Evolutionary conservation across 768 basidiomycete genomes (phyloP).

Genomic region (Kwoniella sp.): DNA sequence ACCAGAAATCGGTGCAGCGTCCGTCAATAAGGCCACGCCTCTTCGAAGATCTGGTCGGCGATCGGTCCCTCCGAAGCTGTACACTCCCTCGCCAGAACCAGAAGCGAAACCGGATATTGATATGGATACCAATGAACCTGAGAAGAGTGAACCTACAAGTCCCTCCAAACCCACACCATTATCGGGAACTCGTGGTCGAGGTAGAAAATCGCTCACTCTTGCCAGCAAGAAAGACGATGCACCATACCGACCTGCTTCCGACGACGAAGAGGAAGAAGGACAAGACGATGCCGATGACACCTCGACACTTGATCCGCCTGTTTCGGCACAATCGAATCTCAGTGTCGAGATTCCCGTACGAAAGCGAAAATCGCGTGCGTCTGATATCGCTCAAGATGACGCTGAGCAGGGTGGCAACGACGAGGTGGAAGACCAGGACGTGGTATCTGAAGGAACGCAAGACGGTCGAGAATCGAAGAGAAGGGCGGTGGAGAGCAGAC

Average conservation of each 20-base stretch:
- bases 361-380: conserved; percentile 18
- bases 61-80: conserved; percentile 1
- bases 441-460: not conserved
- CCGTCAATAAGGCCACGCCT: not conserved
- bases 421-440: not conserved
- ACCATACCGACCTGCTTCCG: conserved; percentile 16
- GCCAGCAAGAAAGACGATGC: conserved; percentile 19
- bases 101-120: conserved; percentile 1
- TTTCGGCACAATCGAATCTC: conserved; percentile 5
- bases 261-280: conserved; percentile 17
- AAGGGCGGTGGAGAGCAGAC: conserved; percentile 25
- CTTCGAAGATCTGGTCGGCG: conserved; percentile 6
- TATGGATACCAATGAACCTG: not conserved
- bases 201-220: conserved; percentile 2
- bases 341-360: conserved; percentile 16
- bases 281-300: not conserved
- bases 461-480: conserved; percentile 20
- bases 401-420: not conserved
- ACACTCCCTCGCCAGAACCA: conserved; percentile 12
- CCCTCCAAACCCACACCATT: not conserved
- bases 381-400: conserved; percentile 5
- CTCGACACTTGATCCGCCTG: not conserved
- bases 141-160: not conserved
- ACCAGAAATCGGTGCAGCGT: not conserved
- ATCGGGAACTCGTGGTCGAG: not conserved